phyloP scores from a whole-genome alignment of 495 filamentous ascomycete species.

The Tuber calosporum region DNA sequence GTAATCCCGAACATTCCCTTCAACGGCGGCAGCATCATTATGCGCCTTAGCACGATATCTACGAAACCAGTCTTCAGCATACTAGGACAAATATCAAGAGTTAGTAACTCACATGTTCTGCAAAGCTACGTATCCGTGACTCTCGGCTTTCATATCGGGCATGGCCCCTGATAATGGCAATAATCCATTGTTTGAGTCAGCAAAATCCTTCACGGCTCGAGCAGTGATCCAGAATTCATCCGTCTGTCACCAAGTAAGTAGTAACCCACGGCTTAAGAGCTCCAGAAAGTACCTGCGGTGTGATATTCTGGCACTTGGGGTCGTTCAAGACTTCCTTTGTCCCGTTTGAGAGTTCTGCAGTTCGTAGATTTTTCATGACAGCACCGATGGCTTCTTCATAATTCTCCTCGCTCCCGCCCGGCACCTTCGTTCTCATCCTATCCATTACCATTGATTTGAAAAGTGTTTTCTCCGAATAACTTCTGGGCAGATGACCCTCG shows the following conservation, averaged over 20 bases:
- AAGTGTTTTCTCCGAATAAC: constrained; percentile 78
- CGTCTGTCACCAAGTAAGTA: constrained; percentile 35
- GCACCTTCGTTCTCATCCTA: constrained; percentile 61
- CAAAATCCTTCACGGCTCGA: constrained; percentile 67
- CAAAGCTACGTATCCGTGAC: constrained; percentile 79
- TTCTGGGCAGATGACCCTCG: constrained; percentile 58
- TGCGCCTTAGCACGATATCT: constrained; percentile 81
- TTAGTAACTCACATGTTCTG: constrained; percentile 58
- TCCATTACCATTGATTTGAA: constrained; percentile 63
- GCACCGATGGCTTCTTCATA: constrained; percentile 86
- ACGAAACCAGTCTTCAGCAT: background rate
- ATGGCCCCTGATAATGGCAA: constrained; percentile 81
- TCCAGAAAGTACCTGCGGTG: constrained; percentile 34
- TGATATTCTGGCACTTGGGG: constrained; percentile 50
- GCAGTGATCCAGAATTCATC: constrained; percentile 84
- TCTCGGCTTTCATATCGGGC: constrained; percentile 97
- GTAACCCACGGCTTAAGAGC: background rate
- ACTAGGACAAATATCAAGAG: background rate
- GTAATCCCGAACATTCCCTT: constrained; percentile 57
- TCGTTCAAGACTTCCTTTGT: constrained; percentile 74
- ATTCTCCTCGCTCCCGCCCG: constrained; percentile 93
- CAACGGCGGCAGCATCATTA: constrained; percentile 69
- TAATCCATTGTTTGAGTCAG: constrained; percentile 48
- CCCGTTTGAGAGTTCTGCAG: constrained; percentile 57
- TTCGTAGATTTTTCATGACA: constrained; percentile 72